Base-by-base conservation (phyloP, 2,329 filamentous ascomycete genomes). In the Catunica adiposa region DNA sequence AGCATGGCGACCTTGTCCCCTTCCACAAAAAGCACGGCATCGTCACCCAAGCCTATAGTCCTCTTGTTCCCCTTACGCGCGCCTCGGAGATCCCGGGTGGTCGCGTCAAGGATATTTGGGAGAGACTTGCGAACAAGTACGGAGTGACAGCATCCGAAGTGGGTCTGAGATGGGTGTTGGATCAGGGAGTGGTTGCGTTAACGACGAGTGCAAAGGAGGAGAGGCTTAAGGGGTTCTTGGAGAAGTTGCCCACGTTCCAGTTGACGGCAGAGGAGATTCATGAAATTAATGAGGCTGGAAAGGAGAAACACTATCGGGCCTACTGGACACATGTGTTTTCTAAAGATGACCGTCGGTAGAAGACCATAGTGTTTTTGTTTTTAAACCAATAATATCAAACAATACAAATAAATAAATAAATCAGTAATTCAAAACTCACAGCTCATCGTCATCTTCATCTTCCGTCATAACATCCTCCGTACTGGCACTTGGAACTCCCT, bases 131-230 rank as follows among this genome's bases (percentile, higher is more conserved):
- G 0, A 64, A 64, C 9, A 83, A 83, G 66, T 81, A 83, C 61
- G 73, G 71, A 15, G 78, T 81, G 40, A 71, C 69, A 3, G 69
- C 73, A 56, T 75, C 70, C 1, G 78, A 80, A 56, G 66, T 83
- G 53, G 76, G 75, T 14, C 65, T 83, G 61, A 68, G 79, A 59
- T 84, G 79, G 79, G 66, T 68, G 26, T 64, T 83, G 37, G 79
- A 84, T 62, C 75, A 79, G 64, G 79, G 74, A 25, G 65, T 80
- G 46, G 73, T 81, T 25, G 71, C 70, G 2, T 63, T 83, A 55
- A 83, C 80, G 0, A 83, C 80, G 9, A 82, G 76, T 62, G 68
- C 69, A 37, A 83, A 72, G 61, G 71, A 77, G 63, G 70, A 78
- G 60, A 70, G 82, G 51, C 66, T 84, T 59, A 70, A 75, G 63